Conservation (phyloP, 495 filamentous ascomycete species). For the Platismatia glauca region DNA sequence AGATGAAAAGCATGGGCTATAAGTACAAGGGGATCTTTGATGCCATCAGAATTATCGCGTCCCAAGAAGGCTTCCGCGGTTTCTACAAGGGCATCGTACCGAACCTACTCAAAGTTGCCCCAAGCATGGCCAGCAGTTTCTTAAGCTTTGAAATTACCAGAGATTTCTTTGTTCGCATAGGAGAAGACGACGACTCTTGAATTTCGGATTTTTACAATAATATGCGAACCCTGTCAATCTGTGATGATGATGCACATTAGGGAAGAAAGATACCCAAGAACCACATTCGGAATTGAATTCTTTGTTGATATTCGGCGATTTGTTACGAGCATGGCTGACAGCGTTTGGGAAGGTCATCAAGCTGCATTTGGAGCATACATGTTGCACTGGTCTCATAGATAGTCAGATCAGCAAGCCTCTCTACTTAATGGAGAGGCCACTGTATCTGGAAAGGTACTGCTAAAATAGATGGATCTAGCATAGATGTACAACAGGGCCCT, state of each 20-base stretch:
- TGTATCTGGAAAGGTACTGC: background rate
- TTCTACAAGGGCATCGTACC: conserved; percentile 91
- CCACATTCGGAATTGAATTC: background rate
- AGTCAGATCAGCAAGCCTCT: background rate
- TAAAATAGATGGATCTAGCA: conserved; percentile 1
- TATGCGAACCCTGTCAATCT: background rate
- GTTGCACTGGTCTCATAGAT: conserved; percentile 1
- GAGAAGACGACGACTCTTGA: conserved; percentile 23
- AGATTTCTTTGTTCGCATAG: conserved; percentile 65
- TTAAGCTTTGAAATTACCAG: conserved; percentile 89
- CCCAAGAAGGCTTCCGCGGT: conserved; percentile 66
- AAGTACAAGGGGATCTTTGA: conserved; percentile 82
- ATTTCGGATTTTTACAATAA: background rate
- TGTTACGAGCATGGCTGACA: background rate
- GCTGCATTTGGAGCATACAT: conserved; percentile 1
- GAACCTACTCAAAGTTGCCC: conserved; percentile 92
- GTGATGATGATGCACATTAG: conserved; percentile 2
- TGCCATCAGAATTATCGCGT: conserved; percentile 70
- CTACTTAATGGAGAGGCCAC: background rate
- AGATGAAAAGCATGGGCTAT: conserved; percentile 98
- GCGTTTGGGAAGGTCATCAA: background rate
- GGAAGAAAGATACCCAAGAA: conserved; percentile 10
- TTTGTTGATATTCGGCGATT: background rate
- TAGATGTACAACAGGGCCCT: background rate
- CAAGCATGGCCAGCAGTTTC: conserved; percentile 98